Conservation (phyloP, 805 yeast genomes). For the Candida arabinofermentans region DNA sequence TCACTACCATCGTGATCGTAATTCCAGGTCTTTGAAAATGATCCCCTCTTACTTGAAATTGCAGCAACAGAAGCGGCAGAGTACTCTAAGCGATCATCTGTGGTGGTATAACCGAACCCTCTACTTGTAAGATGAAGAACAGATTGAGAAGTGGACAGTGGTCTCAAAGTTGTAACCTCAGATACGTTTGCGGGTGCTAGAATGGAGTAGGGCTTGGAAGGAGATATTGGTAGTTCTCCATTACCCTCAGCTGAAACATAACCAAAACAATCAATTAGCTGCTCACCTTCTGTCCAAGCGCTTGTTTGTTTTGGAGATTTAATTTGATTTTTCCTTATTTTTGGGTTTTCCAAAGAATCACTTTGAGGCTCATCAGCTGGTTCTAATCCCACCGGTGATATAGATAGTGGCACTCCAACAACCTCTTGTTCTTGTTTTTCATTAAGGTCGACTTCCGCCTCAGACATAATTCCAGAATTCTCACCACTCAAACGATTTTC, state of each 20-base stretch:
- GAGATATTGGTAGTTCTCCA: neutral
- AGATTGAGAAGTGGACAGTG: slow-evolving; percentile 1
- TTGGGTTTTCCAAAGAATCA: slow-evolving; percentile 6
- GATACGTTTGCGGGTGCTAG: slow-evolving; percentile 3
- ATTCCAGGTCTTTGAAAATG: slow-evolving; percentile 16
- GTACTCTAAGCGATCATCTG: slow-evolving; percentile 3
- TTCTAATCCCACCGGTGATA: neutral
- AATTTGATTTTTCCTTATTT: slow-evolving; percentile 12
- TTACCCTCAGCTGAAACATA: slow-evolving; percentile 15
- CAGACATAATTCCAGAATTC: too few relatives aligned
- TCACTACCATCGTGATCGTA: slow-evolving; percentile 18
- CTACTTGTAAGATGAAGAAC: neutral
- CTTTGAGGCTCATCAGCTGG: neutral
- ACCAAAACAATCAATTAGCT: slow-evolving; percentile 20
- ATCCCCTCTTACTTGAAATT: slow-evolving; percentile 17
- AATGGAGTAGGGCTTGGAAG: neutral
- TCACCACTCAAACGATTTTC: too few relatives aligned
- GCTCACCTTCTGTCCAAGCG: slow-evolving; percentile 22
- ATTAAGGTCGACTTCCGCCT: too few relatives aligned
- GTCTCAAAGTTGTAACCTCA: slow-evolving; percentile 8
- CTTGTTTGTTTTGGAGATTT: slow-evolving; percentile 9
- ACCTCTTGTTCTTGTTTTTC: neutral
- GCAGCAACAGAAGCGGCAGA: slow-evolving; percentile 20
- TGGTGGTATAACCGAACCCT: neutral
- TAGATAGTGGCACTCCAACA: neutral